Conservation (phyloP, 78 protist species). For the Bodo saltans region DNA sequence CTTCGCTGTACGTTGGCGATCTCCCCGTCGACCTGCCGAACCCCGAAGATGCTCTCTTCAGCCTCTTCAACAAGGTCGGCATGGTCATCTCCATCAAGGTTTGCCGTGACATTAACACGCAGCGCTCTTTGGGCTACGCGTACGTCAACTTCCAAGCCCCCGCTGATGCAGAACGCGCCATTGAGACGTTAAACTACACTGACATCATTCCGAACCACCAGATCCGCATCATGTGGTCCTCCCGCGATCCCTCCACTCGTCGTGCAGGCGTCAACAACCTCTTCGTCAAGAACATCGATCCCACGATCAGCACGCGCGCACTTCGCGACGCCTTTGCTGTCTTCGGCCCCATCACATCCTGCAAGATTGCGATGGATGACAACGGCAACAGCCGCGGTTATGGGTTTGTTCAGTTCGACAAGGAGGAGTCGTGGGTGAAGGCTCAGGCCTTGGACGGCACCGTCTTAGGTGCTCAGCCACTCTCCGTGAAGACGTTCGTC, state of each 20-base stretch:
- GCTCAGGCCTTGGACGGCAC: conserved; percentile 88
- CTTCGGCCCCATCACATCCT: conserved; percentile 70
- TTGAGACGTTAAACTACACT: conserved; percentile 90
- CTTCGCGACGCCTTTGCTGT: conserved; percentile 82
- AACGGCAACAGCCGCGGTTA: conserved; percentile 69
- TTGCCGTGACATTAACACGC: conserved; percentile 85
- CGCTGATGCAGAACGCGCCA: conserved; percentile 89
- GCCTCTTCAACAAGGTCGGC: conserved; percentile 82
- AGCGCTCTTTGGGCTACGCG: conserved; percentile 91
- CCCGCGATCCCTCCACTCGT: conserved; percentile 93
- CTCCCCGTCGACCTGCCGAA: conserved; percentile 66
- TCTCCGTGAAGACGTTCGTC: conserved; percentile 80
- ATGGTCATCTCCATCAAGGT: conserved; percentile 88
- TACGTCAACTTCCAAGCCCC: conserved; percentile 91
- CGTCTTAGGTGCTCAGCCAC: conserved; percentile 70
- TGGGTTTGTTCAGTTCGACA: conserved; percentile 93
- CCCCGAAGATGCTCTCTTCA: conserved; percentile 73
- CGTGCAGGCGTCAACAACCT: conserved; percentile 92
- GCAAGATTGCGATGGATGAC: conserved; percentile 68
- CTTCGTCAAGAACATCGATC: conserved; percentile 91
- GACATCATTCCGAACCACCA: conserved; percentile 67
- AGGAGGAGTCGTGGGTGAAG: conserved; percentile 73
- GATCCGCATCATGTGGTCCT: conserved; percentile 96
- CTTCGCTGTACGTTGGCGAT: conserved; percentile 78
- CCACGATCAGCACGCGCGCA: conserved; percentile 75